Conservation (phyloP, 192 early-diverging fungal genomes). For the Kickxella alabastrina region DNA sequence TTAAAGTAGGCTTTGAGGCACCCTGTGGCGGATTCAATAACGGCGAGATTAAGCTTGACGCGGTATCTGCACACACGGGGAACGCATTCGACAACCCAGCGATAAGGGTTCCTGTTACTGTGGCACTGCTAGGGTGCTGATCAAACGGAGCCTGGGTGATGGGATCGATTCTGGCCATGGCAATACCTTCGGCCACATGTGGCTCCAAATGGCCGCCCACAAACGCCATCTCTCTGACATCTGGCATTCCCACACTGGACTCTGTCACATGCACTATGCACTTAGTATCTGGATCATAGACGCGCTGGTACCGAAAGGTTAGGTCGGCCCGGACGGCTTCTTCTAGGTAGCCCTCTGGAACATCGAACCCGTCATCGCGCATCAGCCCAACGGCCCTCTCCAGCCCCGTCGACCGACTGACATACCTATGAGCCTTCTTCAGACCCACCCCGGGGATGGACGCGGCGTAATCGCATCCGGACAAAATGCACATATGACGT, state of each 20-base stretch:
- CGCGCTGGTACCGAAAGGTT: conserved; percentile 86
- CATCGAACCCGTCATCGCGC: conserved; percentile 43
- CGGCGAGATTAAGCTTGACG: conserved; percentile 13
- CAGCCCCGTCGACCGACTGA: conserved; percentile 61
- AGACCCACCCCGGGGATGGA: conserved; percentile 83
- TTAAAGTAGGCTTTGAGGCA: not conserved
- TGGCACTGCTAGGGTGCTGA: not conserved
- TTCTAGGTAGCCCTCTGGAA: conserved; percentile 65
- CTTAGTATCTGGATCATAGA: conserved; percentile 67
- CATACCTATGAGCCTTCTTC: conserved; percentile 63
- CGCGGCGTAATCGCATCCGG: conserved; percentile 95
- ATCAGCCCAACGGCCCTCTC: conserved; percentile 51
- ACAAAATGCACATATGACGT: conserved; percentile 91
- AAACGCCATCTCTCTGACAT: conserved; percentile 51
- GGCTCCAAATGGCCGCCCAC: conserved; percentile 57
- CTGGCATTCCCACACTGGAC: conserved; percentile 38
- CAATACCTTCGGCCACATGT: conserved; percentile 55
- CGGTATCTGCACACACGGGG: not conserved
- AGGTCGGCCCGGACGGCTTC: conserved; percentile 72
- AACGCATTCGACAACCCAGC: not conserved
- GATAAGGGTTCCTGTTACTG: not conserved
- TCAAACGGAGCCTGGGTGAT: conserved; percentile 54
- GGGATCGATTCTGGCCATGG: conserved; percentile 61
- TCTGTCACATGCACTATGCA: conserved; percentile 58
- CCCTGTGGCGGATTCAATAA: too few relatives aligned